Conservation (phyloP, 1,284 basidiomycete genomes). For the Cyathus pygmaeus region DNA sequence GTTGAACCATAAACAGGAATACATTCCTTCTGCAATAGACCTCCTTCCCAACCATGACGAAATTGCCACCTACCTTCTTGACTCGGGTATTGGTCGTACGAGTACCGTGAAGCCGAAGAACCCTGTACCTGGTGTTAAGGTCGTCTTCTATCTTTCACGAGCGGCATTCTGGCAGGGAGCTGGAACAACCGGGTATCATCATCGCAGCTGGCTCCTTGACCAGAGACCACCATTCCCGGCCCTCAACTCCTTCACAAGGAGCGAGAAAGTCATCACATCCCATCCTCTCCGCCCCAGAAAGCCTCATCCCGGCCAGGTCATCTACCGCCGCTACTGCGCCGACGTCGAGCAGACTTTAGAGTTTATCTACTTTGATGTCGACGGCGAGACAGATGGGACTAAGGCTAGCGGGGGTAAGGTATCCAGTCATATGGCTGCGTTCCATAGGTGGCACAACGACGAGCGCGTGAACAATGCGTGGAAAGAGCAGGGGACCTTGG, state of each 20-base stretch:
- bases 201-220: conserved; percentile 52
- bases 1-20: conserved; percentile 34
- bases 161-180: conserved; percentile 66
- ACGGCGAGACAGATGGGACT: conserved; percentile 27
- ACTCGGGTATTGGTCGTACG: conserved; percentile 34
- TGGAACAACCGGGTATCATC: conserved; percentile 51
- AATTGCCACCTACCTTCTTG: conserved; percentile 29
- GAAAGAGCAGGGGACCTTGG: conserved; percentile 59
- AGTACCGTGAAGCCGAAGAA: conserved; percentile 9
- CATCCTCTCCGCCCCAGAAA: conserved; percentile 68
- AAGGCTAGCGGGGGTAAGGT: conserved; percentile 12
- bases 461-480: conserved; percentile 60
- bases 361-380: conserved; percentile 55
- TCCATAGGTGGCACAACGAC: conserved; percentile 64
- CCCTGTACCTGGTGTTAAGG: not conserved
- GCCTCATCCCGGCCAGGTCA: conserved; percentile 52
- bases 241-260: conserved; percentile 57
- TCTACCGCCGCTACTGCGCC: conserved; percentile 61
- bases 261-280: conserved; percentile 55
- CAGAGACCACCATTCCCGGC: conserved; percentile 47
- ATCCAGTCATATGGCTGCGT: conserved; percentile 54
- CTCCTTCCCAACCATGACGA: conserved; percentile 28
- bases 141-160: conserved; percentile 52
- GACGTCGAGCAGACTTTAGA: conserved; percentile 54
- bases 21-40: conserved; percentile 31